Conservation (phyloP, 1,284 basidiomycete species). For the Cutaneotrichosporon cyanovorans region DNA sequence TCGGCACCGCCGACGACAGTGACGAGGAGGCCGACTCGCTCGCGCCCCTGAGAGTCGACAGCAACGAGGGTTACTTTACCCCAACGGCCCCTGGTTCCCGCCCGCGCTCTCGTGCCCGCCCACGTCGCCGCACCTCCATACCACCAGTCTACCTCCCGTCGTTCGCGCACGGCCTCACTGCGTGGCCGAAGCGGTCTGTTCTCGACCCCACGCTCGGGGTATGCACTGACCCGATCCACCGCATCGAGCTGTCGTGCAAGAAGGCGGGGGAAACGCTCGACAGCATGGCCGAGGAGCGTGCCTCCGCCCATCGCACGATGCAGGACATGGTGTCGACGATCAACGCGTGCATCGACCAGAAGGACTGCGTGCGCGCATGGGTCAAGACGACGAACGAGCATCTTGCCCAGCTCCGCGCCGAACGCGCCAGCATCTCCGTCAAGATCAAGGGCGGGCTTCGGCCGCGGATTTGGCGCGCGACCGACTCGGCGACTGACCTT, state of each 20-base stretch:
- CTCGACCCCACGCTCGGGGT: conserved; percentile 23
- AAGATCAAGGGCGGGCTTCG: conserved; percentile 14
- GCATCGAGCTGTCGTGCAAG: conserved; percentile 19
- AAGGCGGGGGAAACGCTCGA: conserved; percentile 6
- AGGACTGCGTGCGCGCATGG: conserved; percentile 25
- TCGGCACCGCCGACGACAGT: neutral
- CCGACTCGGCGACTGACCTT: conserved; percentile 10
- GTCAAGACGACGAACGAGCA: conserved; percentile 15
- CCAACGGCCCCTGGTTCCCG: neutral
- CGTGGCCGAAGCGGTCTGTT: conserved; percentile 25
- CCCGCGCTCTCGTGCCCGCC: neutral
- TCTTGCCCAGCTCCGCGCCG: conserved; percentile 6
- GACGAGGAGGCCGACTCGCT: conserved; percentile 8
- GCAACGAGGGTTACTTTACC: neutral
- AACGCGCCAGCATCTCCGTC: conserved; percentile 2
- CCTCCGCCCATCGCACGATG: conserved; percentile 9
- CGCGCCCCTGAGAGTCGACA: neutral
- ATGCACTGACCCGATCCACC: conserved; percentile 24
- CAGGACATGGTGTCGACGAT: conserved; percentile 21
- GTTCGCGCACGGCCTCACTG: conserved; percentile 14
- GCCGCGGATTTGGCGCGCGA: conserved; percentile 6
- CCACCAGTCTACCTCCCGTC: conserved; percentile 3
- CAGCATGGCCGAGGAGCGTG: conserved; percentile 6
- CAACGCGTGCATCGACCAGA: conserved; percentile 22
- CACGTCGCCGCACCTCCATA: neutral